phyloP scores from a whole-genome alignment of 176 grass and related monocot species.

The Chrysopogon serrulatus region DNA sequence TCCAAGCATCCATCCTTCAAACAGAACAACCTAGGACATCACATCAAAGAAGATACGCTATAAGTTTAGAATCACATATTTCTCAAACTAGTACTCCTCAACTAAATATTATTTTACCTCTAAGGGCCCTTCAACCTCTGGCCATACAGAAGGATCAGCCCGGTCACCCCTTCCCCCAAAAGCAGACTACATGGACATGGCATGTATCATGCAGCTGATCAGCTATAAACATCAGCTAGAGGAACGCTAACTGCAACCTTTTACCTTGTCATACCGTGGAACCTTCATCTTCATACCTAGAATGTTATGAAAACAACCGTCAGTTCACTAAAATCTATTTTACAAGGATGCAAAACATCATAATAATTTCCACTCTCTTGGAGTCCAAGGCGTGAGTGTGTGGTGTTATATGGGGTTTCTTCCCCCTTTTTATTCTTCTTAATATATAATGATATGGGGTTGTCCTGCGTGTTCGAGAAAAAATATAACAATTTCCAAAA shows the following conservation, averaged over 20 bases:
- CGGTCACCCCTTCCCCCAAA: slow-evolving; percentile 95
- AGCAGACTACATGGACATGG: slow-evolving; percentile 72
- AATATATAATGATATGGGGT: too few species aligned
- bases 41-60: slow-evolving; percentile 16
- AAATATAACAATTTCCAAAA: background rate
- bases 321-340: slow-evolving; percentile 22
- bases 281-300: slow-evolving; percentile 93
- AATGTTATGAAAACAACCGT: slow-evolving; percentile 26
- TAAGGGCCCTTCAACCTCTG: slow-evolving; percentile 86
- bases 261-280: slow-evolving; percentile 98
- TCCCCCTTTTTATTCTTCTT: too few species aligned
- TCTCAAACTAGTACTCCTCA: background rate
- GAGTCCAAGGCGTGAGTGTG: too few species aligned
- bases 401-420: too few species aligned
- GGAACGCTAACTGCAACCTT: slow-evolving; percentile 23
- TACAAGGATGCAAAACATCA: background rate
- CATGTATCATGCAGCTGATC: slow-evolving; percentile 27
- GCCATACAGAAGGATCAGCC: slow-evolving; percentile 86
- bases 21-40: slow-evolving; percentile 74
- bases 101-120: slow-evolving; percentile 44
- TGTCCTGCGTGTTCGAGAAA: too few species aligned
- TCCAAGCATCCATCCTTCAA: slow-evolving; percentile 99
- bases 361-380: background rate
- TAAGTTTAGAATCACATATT: slow-evolving; percentile 10
- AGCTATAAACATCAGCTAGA: slow-evolving; percentile 23